A percentile compares a stretch with the other conserved stretches of the same genome.
These are phyloP conservation scores for Diaporthe ampelina DNA, from an alignment of 2,329 filamentous ascomycete genomes.

Conservation along the genomic window DNA sequence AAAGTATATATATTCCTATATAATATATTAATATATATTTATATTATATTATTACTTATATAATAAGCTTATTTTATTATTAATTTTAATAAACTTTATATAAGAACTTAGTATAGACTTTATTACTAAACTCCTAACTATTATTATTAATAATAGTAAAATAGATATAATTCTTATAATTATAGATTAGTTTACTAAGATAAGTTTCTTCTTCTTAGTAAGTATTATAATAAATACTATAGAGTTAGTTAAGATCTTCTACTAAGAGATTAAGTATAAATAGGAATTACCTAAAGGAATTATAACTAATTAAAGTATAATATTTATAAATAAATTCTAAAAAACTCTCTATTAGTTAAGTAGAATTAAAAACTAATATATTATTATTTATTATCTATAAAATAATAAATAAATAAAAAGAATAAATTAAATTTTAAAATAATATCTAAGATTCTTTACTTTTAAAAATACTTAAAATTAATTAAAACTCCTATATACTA, in stretches of 20 bases:
- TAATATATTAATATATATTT: too few relatives aligned
- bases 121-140: not conserved
- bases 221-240: not conserved
- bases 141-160: too few relatives aligned
- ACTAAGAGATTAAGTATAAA: too few relatives aligned
- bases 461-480: not conserved
- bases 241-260: not conserved
- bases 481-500: not conserved
- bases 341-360: not conserved
- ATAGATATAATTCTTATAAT: not conserved
- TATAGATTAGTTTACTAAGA: not conserved
- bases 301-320: too few relatives aligned
- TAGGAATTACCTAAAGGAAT: too few relatives aligned
- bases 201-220: not conserved
- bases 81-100: not conserved
- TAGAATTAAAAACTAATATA: not conserved
- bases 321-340: too few relatives aligned
- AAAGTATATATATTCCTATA: too few relatives aligned
- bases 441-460: not conserved
- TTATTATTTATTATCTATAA: not conserved
- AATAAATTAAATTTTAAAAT: not conserved
- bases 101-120: not conserved
- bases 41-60: not conserved
- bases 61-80: not conserved
- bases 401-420: not conserved